Evolutionary conservation across 805 yeast genomes (phyloP).

Genomic region (Barnettozyma pratensis): DNA sequence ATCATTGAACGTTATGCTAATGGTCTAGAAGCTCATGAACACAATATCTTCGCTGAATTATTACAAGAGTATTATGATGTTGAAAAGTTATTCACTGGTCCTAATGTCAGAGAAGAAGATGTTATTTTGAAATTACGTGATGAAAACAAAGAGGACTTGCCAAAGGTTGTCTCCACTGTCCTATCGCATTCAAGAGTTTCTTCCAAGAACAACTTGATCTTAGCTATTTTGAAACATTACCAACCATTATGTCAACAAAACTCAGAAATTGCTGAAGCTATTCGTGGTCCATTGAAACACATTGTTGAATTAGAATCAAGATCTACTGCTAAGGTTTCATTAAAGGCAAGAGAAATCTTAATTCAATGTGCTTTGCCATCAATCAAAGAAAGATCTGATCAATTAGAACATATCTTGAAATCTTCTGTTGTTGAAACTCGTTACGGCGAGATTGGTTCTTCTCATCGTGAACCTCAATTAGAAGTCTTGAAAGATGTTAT

Average conservation of each 20-base stretch:
- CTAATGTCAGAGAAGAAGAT: slow-evolving; percentile 78
- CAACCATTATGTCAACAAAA: slow-evolving; percentile 73
- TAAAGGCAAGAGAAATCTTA: slow-evolving; percentile 92
- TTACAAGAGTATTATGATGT: slow-evolving; percentile 69
- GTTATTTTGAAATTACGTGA: slow-evolving; percentile 85
- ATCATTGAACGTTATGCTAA: slow-evolving; percentile 65
- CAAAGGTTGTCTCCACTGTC: slow-evolving; percentile 64
- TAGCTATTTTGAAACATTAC: slow-evolving; percentile 80
- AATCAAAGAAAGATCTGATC: slow-evolving; percentile 92
- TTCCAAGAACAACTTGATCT: slow-evolving; percentile 83
- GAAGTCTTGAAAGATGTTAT: slow-evolving; percentile 83
- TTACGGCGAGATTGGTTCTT: slow-evolving; percentile 78
- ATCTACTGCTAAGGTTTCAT: slow-evolving; percentile 86
- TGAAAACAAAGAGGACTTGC: slow-evolving; percentile 71
- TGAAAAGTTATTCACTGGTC: slow-evolving; percentile 75
- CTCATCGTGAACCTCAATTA: slow-evolving; percentile 77
- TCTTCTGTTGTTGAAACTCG: slow-evolving; percentile 85
- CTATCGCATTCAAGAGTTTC: slow-evolving; percentile 91
- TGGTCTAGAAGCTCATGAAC: slow-evolving; percentile 85
- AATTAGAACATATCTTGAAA: slow-evolving; percentile 91
- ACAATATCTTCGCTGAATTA: slow-evolving; percentile 61
- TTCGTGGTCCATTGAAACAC: slow-evolving; percentile 68
- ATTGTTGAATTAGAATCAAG: slow-evolving; percentile 88
- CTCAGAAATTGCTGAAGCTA: slow-evolving; percentile 59
- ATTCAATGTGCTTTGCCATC: slow-evolving; percentile 97